Evolutionary conservation across 164 flowering plant species (phyloP).

Genomic region (Piper betle): DNA sequence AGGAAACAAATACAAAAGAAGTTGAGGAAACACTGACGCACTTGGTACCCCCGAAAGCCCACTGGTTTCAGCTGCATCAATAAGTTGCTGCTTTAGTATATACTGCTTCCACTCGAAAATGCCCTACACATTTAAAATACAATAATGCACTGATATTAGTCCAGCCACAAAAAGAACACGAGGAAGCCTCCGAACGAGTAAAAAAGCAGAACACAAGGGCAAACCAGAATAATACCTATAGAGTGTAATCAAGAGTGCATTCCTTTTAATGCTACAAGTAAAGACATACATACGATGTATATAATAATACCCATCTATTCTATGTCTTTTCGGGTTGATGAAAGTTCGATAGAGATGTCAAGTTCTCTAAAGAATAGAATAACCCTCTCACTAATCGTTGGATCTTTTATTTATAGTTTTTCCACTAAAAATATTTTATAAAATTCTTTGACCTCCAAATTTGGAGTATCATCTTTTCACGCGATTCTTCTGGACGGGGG

Average conservation of each 20-base stretch:
- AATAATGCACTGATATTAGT: not conserved
- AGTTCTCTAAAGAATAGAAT: too few relatives aligned
- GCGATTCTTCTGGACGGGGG: too few relatives aligned
- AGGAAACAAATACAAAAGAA: not conserved
- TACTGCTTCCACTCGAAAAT: constrained; percentile 36
- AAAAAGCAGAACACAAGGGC: not conserved
- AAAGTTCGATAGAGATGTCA: too few relatives aligned
- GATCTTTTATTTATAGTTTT: too few relatives aligned
- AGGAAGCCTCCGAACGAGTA: not conserved
- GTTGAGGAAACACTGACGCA: constrained; percentile 29
- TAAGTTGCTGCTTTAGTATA: constrained; percentile 85
- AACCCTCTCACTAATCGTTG: too few relatives aligned
- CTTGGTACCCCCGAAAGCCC: constrained; percentile 78
- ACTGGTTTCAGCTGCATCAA: constrained; percentile 92
- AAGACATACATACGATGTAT: too few relatives aligned
- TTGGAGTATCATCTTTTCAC: too few relatives aligned
- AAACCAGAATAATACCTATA: constrained; percentile 38
- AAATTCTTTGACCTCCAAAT: too few relatives aligned
- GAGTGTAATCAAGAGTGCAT: constrained; percentile 75
- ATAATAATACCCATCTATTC: too few relatives aligned
- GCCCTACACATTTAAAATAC: constrained; percentile 25
- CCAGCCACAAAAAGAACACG: not conserved
- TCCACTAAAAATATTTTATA: too few relatives aligned
- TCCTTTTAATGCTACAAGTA: not conserved
- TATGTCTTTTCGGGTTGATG: too few relatives aligned